Base-by-base conservation (phyloP, 2,329 filamentous ascomycete species). In the Coccinonectria pachysandricola region DNA sequence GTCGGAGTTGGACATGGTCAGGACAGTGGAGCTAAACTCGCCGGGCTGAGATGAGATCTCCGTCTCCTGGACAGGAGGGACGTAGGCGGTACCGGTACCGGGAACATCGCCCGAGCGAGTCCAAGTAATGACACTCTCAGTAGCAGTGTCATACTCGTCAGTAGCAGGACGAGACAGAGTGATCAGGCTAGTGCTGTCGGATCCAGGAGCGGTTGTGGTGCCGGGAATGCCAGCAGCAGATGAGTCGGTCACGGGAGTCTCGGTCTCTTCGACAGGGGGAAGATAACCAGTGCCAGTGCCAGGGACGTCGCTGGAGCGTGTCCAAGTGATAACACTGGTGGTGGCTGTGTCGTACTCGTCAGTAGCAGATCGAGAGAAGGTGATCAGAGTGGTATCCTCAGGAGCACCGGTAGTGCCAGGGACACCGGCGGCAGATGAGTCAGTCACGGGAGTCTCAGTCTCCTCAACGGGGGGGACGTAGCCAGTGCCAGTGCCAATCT, bases 61-160 rank as follows among this genome's bases (percentile, higher is more conserved):
- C 6, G 22, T 24, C 9, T 21, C 27, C 15, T 28, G 20, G 6
- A 16, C 34, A 17, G 23, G 19, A 8, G 20, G 15, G 19, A 27
- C 19, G 7, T 19, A 19, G 16, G 27, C 27, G 24, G 31, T 30
- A 18, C 31, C 31, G 18, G 31, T 22, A 12, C 21, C 31, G 21
- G 17, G 17, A 10, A 19, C 17, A 19, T 10, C 17, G 17, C 17
- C 10, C 7, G 20, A 8, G 11, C 8, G 8, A 11, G 20, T 21
- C 20, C 20, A 9, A 11, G 20, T 21, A 7, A 21, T 6, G 12
- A 21, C 12, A 11, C 20, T 21, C 7, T 8, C 12, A 14, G 21
- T 23, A 12, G 8, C 21, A 23, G 21, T 23, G 21, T 13, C 21
- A 6, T 12, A 14, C 8, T 4, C 21, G 10, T 19, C 17, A 10